Evolutionary conservation across 768 basidiomycete genomes (phyloP).

Genomic region (Suillus americanus): DNA sequence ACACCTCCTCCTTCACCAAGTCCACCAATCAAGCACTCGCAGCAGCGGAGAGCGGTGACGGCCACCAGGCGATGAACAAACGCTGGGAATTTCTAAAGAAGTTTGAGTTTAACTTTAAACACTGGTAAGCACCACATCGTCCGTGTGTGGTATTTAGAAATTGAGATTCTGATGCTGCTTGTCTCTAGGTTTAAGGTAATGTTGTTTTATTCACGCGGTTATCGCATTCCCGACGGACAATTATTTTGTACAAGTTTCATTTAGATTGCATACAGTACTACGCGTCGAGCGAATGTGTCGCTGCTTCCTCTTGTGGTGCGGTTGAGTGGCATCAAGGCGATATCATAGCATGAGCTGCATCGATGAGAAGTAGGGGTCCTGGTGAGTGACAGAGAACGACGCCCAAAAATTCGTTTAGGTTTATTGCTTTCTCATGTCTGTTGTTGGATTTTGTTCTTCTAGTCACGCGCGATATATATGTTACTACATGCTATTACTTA

Average conservation of each 20-base stretch:
- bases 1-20: constrained; percentile 80
- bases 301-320: constrained; percentile 85
- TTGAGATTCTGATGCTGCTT: background rate
- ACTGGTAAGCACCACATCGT: constrained; percentile 56
- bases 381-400: no score
- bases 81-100: constrained; percentile 82
- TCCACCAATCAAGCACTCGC: constrained; percentile 68
- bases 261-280: constrained; percentile 87
- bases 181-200: constrained; percentile 53
- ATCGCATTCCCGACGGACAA: background rate
- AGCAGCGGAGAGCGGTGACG: constrained; percentile 57
- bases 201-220: background rate
- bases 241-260: constrained; percentile 45
- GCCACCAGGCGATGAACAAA: constrained; percentile 66
- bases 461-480: background rate
- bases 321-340: constrained; percentile 40
- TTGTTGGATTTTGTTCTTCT: background rate
- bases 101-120: constrained; percentile 93
- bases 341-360: constrained; percentile 10
- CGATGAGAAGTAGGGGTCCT: background rate
- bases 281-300: constrained; percentile 91
- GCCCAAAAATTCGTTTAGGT: background rate
- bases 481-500: background rate
- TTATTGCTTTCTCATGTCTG: background rate
- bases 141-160: background rate